Base-by-base conservation (phyloP, 108 stramenopile species). In the Skeletonema costatum region DNA sequence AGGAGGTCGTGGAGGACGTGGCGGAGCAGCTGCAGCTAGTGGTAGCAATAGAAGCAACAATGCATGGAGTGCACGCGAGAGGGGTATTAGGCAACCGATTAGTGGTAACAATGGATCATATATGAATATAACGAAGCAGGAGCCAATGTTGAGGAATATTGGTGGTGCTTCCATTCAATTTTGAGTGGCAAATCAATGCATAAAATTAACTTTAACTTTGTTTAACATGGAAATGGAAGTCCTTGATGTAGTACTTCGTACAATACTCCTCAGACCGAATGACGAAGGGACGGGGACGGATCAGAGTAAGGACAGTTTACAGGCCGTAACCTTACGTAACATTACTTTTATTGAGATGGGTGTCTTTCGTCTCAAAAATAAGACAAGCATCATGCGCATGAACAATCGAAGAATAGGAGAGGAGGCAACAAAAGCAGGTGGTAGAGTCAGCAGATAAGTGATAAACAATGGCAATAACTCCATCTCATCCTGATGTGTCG, bases 121-220 rank as follows among this genome's bases (percentile, higher is more conserved):
- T 44, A 73, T 73, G 72, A 31, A 60, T 25, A 73, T 73, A 41
- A 36, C 72, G 62, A 73, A 73, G 59, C 72, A 73, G 42, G 72
- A 73, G 62, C 73, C 64, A 12, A 48, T 74, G 31, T 46, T 74
- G 44, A 51, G 50, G 25, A 74, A 64, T 58, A 62, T 74, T 36
- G 73, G 73, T 7, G 73, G 73, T 0, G 63, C 48, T 19, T 74
- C 73, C 30, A 74, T 74, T 36, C 73, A 74, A 44, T 73, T 73
- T 60, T 73, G 63, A 73, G 6, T 46, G 11, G 11, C 41, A 42
- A 42, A 13, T 42, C 41, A 42, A 42, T 42, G 41, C 1, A 42
- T 42, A 42, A 42, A 42, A 36, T 36, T 5, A 36, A 36, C 35
- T 36, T 46, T 46, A 46, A 46, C 16, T 46, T 46, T n/a, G 42